Base-by-base conservation (phyloP, 257 asterid species). In the Leonotis leonurus region DNA sequence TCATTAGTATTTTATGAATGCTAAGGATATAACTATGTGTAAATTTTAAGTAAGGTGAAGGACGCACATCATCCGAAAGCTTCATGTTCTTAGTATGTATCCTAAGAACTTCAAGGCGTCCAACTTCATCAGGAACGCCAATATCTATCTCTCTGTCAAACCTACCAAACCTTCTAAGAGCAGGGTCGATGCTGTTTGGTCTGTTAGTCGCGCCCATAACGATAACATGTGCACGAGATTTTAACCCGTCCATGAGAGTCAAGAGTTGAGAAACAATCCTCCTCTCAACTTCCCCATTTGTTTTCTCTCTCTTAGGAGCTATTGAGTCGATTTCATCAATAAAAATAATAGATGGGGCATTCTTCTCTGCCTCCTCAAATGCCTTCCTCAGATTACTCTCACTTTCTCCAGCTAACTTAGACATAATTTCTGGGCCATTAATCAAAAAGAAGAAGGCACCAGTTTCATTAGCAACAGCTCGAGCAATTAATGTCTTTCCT, bases 211-310 rank as follows among this genome's bases (percentile, higher is more conserved):
- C 70, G 10, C 70, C 70, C 70, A 65, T 65, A 53, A 65, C 70
- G 5, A 65, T 65, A 29, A 65, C 70, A 27, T 65, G 70, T 3
- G 70, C 83, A 25, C 87, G 81, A 20, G 87, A 78, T 62, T 81
- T 81, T 62, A 81, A 67, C 17, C 87, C 87, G 21, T 81, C 87
- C 87, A 81, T 81, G 66, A 81, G 82, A 61, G 87, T 81, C 84
- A 81, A 55, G 21, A 81, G 75, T 56, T 81, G 87, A 53, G 87
- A 81, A 41, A 81, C 87, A 68, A 81, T 81, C 75, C 87, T 81
- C 78, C 87, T 75, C 69, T 81, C 87, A 67, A 81, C 88, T 72
- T 81, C 88, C 16, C 88, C 88, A 25, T 81, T 54, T 16, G 88
- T 76, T 73, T 81, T 81, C 54, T 81, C 87, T 56, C 87, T 40